Evolutionary conservation across 192 early-diverging fungal species (phyloP), one percentile per base, ranked within the genome.

Genomic region (Coemansia umbellata): DNA sequence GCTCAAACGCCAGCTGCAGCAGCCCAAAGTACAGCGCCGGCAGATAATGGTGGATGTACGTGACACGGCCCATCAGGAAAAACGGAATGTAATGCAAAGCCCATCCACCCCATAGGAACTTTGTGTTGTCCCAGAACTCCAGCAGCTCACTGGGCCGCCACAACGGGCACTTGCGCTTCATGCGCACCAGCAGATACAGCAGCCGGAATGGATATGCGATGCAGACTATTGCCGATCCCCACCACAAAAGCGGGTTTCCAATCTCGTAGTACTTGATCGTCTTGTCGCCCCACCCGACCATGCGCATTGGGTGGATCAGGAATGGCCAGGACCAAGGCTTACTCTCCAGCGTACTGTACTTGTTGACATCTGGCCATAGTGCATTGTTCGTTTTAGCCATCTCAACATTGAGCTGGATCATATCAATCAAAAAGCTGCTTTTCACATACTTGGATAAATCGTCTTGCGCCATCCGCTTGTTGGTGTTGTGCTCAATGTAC

Each of bases 21-120:
- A 86, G 87, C 22, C 80, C 87, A 76, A 92, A 88, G 39, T 95
- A 87, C 28, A 86, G 83, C 4, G 88, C 84, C 1, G 93, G 94
- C 43, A 97, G 72, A 66, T 98, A 98, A 75, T 98, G 95, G 78
- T 98, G 95, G 53, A 98, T 63, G 69, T 95, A 98, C 5, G 94
- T 80, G 44, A 87, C 84, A 31, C 95, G 85, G 18, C 91, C 93
- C 89, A 93, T 91, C 36, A 92, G 52, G 65, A 90, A 94, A 80
- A 95, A 96, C 28, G 95, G 94, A 8, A 90, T 27, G 66, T 90
- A 97, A 69, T 97, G 94, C 51, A 95, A 66, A 15, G 76, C 58
- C 88, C 91, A 98, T 22, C 81, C 86, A 37, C 91, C 57, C 53
- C 88, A 85, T 58, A 96, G 81, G 79, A 94, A 94, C 28, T 91